Evolutionary conservation across 495 filamentous ascomycete genomes (phyloP).

Genomic region (Aspergillus campestris): DNA sequence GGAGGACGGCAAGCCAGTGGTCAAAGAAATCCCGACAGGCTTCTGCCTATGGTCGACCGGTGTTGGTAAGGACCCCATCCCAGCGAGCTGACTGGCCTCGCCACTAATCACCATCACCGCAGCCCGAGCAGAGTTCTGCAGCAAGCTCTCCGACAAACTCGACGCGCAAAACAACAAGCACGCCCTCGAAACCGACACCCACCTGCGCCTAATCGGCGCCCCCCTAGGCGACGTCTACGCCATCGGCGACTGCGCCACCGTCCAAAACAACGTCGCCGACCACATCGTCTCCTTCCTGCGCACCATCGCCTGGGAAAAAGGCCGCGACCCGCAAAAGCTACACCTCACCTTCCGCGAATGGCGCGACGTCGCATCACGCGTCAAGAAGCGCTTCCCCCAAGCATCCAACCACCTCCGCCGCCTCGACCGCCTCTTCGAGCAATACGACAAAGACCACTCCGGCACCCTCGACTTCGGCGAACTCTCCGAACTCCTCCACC

Average conservation of each 20-base stretch:
- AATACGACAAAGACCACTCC: constrained; percentile 87
- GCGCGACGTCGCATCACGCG: constrained; percentile 69
- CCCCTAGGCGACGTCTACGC: constrained; percentile 94
- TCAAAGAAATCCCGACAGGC: constrained; percentile 90
- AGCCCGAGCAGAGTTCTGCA: constrained; percentile 73
- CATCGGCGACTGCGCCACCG: constrained; percentile 93
- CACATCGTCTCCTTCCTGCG: constrained; percentile 84
- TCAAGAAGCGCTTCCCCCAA: constrained; percentile 88
- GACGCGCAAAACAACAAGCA: constrained; percentile 78
- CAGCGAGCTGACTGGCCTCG: background rate
- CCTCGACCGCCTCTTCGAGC: constrained; percentile 78
- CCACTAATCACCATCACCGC: background rate
- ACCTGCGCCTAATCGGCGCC: constrained; percentile 84
- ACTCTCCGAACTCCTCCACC: constrained; percentile 74
- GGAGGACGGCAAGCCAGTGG: constrained; percentile 61
- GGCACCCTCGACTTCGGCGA: constrained; percentile 93
- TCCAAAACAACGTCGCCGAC: constrained; percentile 89
- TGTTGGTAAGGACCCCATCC: constrained; percentile 44
- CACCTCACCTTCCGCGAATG: constrained; percentile 81
- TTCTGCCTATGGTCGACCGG: constrained; percentile 99
- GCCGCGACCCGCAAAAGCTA: constrained; percentile 75
- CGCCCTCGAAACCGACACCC: constrained; percentile 90
- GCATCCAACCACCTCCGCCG: constrained; percentile 82
- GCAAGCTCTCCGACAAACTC: constrained; percentile 62
- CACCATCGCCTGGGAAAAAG: constrained; percentile 84